Conservation (phyloP, 768 basidiomycete genomes). For the Sporobolomyces pararoseus region DNA sequence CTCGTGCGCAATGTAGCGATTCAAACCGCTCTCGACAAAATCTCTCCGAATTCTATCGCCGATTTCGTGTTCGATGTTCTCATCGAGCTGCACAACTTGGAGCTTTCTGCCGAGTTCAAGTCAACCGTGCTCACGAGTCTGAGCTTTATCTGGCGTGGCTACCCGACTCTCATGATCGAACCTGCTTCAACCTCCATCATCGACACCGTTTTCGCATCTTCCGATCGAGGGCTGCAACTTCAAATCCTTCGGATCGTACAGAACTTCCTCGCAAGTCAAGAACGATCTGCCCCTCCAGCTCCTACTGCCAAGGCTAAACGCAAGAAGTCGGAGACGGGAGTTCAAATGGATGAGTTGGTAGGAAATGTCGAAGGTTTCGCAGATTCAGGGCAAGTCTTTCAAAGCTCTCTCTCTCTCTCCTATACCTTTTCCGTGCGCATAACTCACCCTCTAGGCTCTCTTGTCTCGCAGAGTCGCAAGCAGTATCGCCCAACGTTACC, state of each 20-base stretch:
- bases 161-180: conserved; percentile 83
- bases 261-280: conserved; percentile 63
- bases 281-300: not conserved
- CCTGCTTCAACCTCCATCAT: conserved; percentile 75
- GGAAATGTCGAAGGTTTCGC: conserved; percentile 94
- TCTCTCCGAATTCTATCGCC: conserved; percentile 64
- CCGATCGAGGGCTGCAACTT: conserved; percentile 67
- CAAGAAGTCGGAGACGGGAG: conserved; percentile 49
- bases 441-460: too few species aligned
- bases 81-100: conserved; percentile 67
- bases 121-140: conserved; percentile 78
- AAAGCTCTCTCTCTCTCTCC: too few species aligned
- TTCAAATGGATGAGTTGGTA: conserved; percentile 89
- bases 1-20: not conserved
- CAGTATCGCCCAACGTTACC: conserved; percentile 87
- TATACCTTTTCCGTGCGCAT: too few species aligned
- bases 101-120: conserved; percentile 59
- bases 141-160: conserved; percentile 86
- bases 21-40: conserved; percentile 1
- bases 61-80: conserved; percentile 76
- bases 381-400: conserved; percentile 83
- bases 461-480: conserved; percentile 71
- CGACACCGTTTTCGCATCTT: conserved; percentile 77
- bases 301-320: not conserved
- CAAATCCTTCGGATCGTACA: conserved; percentile 81